Base-by-base conservation (phyloP, 2,329 filamentous ascomycete species). In the Cercospora berteroae region DNA sequence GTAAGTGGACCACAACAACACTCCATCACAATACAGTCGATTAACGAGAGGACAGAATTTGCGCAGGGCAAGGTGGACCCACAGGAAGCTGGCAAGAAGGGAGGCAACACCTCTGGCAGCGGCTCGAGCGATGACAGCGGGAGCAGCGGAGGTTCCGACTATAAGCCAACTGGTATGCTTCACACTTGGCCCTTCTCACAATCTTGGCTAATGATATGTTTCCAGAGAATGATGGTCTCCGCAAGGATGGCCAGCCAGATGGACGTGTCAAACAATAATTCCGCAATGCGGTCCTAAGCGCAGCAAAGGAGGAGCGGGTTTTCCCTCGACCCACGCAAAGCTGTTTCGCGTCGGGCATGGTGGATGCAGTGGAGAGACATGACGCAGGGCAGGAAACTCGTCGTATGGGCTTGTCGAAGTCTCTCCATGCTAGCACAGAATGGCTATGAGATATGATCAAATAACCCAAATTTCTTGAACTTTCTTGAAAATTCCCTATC, bases 171-270 rank as follows among this genome's bases (percentile, higher is more conserved):
- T 69, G 76, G 74, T 76, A 67, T n/a, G 60, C 18, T 50, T 16
- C 16, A 20, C 13, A 39, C 12, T 7, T 33, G 3, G 23, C 10
- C 60, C 20, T 18, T 12, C 13, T 60, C 7, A 23, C 60, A 12
- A 48, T n/a, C 6, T n/a, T 27, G 4, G 27, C 27, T 23, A n/a
- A 64, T 72, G 48, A 69, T 57, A 56, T 10, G 16, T n/a, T 27
- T 13, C 23, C 65, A 79, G 79, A 82, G 75, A 79, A 81, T 72
- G 77, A 76, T 71, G 80, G 80, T 67, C 77, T 81, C 66, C 79
- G 79, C 71, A 74, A 81, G 72, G 80, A 82, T 70, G 80, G 80
- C 61, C 77, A 78, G 60, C 79, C 78, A 61, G 80, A 81, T 39
- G 33, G 33, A 39, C 33, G 33, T 39, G 33, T 39, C 33, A 39